phyloP scores from a whole-genome alignment of 495 filamentous ascomycete species.

The Xylaria telfairii region DNA sequence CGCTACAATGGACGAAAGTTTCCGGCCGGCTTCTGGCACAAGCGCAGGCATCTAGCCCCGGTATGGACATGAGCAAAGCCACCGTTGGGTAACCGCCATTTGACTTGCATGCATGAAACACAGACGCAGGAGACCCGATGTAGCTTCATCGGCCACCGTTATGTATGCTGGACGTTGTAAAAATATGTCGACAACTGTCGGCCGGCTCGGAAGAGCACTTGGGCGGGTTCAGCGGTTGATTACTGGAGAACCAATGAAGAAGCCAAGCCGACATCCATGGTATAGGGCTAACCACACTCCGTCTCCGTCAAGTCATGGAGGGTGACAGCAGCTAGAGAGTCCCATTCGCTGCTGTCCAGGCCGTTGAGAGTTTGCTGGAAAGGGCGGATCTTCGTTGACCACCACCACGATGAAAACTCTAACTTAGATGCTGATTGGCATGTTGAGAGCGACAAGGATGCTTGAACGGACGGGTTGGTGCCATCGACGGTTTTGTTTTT shows the following conservation, averaged over 20 bases:
- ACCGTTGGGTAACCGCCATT: constrained; percentile 23
- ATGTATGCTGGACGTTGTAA: constrained; percentile 17
- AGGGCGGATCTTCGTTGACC: constrained; percentile 16
- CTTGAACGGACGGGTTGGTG: not conserved
- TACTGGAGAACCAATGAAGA: constrained; percentile 17
- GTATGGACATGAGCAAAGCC: constrained; percentile 9
- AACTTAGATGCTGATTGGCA: constrained; percentile 19
- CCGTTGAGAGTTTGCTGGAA: constrained; percentile 14
- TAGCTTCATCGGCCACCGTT: constrained; percentile 21
- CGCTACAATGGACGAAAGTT: constrained; percentile 14
- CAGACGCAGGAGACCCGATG: constrained; percentile 24
- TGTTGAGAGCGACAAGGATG: not conserved
- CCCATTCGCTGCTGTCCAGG: constrained; percentile 7
- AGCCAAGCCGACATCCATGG: constrained; percentile 1
- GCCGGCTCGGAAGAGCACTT: constrained; percentile 12
- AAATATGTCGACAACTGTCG: constrained; percentile 7
- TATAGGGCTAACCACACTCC: constrained; percentile 11
- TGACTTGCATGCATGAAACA: constrained; percentile 31
- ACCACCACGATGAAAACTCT: not conserved
- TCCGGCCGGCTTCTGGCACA: constrained; percentile 21
- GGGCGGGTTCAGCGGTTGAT: constrained; percentile 21
- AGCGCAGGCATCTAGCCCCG: not conserved
- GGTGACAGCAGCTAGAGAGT: constrained; percentile 9
- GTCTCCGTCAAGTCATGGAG: constrained; percentile 17
- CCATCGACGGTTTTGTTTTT: not conserved